phyloP scores from a whole-genome alignment of 108 stramenopile genomes.

The Hondaea fermentalgiana region DNA sequence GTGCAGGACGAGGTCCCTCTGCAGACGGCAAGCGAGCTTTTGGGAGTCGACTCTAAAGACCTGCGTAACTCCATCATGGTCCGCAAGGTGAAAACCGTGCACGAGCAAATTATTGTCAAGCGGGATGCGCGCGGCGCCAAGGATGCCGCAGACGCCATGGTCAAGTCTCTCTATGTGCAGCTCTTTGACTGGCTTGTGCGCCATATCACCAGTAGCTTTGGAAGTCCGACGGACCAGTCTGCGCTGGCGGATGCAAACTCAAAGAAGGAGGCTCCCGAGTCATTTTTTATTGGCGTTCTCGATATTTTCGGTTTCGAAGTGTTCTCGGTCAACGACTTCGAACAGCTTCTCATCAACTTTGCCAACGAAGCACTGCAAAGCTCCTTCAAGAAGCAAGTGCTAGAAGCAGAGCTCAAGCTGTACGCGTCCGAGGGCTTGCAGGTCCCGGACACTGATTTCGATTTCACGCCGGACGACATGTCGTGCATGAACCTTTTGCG shows the following conservation, averaged over 20 bases:
- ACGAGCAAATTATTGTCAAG: not conserved
- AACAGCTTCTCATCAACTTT: slow-evolving; percentile 34
- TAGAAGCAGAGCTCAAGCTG: slow-evolving; percentile 17
- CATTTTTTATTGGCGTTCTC: slow-evolving; percentile 74
- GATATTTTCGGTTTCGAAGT: slow-evolving; percentile 93
- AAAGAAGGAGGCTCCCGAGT: not conserved
- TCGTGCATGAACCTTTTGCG: slow-evolving; percentile 18
- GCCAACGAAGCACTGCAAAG: slow-evolving; percentile 31
- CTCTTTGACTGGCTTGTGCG: slow-evolving; percentile 32
- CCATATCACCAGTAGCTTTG: not conserved
- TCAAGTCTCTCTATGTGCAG: slow-evolving; percentile 28
- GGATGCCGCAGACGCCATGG: slow-evolving; percentile 23
- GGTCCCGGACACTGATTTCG: slow-evolving; percentile 28
- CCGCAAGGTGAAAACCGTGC: not conserved
- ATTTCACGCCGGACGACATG: slow-evolving; percentile 26
- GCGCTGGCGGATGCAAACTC: too few relatives aligned
- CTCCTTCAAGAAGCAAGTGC: slow-evolving; percentile 14
- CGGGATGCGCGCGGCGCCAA: not conserved
- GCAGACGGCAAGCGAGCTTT: not conserved
- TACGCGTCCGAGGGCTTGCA: slow-evolving; percentile 21
- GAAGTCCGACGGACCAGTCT: not conserved
- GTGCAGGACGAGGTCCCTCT: not conserved
- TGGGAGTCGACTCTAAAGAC: not conserved
- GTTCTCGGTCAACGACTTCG: slow-evolving; percentile 28
- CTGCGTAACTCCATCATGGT: not conserved